A percentile compares a stretch with the other conserved stretches of the same genome.
phyloP scores from a whole-genome alignment of 2,329 filamentous ascomycete genomes.

The Epichloe sibirici region DNA sequence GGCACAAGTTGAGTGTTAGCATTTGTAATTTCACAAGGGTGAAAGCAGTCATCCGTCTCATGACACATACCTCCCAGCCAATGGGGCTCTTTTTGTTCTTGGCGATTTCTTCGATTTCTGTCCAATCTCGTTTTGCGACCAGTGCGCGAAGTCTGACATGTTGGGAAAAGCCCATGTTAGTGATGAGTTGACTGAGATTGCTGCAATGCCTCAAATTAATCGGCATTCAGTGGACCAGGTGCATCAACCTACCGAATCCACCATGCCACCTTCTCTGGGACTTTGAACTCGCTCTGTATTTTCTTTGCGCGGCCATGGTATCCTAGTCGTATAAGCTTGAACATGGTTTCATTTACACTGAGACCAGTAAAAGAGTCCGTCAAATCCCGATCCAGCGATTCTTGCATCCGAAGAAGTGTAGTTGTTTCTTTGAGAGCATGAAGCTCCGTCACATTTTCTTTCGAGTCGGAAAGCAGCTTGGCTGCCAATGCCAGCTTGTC shows the following conservation, averaged over 20 bases:
- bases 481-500: constrained; percentile 85
- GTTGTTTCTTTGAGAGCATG: constrained; percentile 68
- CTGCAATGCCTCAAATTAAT: not conserved
- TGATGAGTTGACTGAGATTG: not conserved
- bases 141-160: constrained; percentile 61
- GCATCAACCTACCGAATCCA: constrained; percentile 53
- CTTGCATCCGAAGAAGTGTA: constrained; percentile 72
- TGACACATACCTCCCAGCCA: constrained; percentile 73
- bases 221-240: not conserved
- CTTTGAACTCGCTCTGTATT: constrained; percentile 82
- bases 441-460: constrained; percentile 64
- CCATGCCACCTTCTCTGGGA: constrained; percentile 80
- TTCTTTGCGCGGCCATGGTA: constrained; percentile 79
- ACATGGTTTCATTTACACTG: constrained; percentile 83
- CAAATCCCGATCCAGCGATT: constrained; percentile 74
- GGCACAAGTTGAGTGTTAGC: not conserved
- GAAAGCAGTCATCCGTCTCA: not conserved
- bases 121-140: constrained; percentile 83
- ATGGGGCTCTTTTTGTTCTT: constrained; percentile 78
- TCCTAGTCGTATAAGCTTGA: constrained; percentile 70
- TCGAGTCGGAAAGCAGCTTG: constrained; percentile 72
- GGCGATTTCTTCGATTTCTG: constrained; percentile 75
- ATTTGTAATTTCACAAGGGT: not conserved
- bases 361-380: constrained; percentile 67
- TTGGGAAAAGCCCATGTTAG: not conserved